Conservation (phyloP, 2,329 filamentous ascomycete genomes). For the Hypoxylon sp. region DNA sequence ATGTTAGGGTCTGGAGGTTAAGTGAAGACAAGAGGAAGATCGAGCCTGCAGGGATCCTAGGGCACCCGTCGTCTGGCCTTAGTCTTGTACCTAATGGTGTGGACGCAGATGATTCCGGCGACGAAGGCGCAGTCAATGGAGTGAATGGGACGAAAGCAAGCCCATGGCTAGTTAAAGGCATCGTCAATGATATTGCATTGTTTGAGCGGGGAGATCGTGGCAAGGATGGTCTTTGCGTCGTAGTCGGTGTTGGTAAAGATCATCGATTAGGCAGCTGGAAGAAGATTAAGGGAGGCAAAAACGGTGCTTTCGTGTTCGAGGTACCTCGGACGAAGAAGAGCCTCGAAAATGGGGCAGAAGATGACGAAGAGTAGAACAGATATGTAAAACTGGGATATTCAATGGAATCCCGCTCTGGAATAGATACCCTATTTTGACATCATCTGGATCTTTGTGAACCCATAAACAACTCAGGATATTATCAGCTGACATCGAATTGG, state of each 20-base stretch:
- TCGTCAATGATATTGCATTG: conserved; percentile 90
- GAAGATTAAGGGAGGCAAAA: conserved; percentile 74
- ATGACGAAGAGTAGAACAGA: conserved; percentile 44
- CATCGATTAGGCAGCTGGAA: conserved; percentile 89
- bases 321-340: conserved; percentile 67
- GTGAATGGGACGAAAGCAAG: conserved; percentile 35
- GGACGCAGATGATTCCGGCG: conserved; percentile 49
- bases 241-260: conserved; percentile 89
- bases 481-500: not conserved
- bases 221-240: conserved; percentile 82
- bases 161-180: conserved; percentile 70
- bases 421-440: conserved; percentile 43
- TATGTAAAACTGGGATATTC: conserved; percentile 20
- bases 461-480: not conserved
- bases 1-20: conserved; percentile 86
- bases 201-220: conserved; percentile 87
- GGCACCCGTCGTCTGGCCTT: conserved; percentile 52
- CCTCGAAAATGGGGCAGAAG: conserved; percentile 34
- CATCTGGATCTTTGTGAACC: not conserved
- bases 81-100: conserved; percentile 46
- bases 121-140: conserved; percentile 46
- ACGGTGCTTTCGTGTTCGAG: conserved; percentile 91
- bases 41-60: conserved; percentile 78
- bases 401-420: conserved; percentile 34
- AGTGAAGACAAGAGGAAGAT: conserved; percentile 86